Conservation (phyloP, 768 basidiomycete species). For the Calocera cornea region DNA sequence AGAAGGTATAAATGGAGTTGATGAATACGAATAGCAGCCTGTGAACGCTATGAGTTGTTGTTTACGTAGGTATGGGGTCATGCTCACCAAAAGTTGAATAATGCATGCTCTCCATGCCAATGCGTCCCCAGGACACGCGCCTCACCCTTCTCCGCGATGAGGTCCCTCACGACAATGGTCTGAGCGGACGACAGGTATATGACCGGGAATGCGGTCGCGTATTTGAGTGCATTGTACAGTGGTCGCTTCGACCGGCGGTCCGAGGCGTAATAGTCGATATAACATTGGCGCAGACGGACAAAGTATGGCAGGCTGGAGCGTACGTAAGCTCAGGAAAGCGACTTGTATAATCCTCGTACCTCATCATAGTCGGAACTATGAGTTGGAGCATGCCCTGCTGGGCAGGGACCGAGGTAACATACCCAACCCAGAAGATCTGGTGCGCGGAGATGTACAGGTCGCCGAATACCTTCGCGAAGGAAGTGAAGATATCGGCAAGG, state of each 20-base stretch:
- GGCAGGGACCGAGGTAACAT: constrained; percentile 48
- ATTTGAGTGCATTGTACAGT: constrained; percentile 86
- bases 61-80: background rate
- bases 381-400: constrained; percentile 54
- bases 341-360: constrained; percentile 35
- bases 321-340: constrained; percentile 13
- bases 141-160: constrained; percentile 37
- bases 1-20: constrained; percentile 92
- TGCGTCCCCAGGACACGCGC: constrained; percentile 29
- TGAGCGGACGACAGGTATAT: constrained; percentile 90
- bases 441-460: constrained; percentile 80
- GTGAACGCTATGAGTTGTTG: background rate
- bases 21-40: constrained; percentile 75
- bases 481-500: constrained; percentile 90
- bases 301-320: constrained; percentile 65
- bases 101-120: constrained; percentile 63
- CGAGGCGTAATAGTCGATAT: constrained; percentile 62
- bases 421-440: constrained; percentile 78
- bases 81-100: constrained; percentile 75
- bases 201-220: constrained; percentile 91
- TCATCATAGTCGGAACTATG: constrained; percentile 75
- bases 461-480: constrained; percentile 91
- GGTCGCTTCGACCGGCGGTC: constrained; percentile 53
- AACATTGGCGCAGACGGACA: constrained; percentile 85
- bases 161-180: constrained; percentile 49